phyloP scores from a whole-genome alignment of 345 rosid genomes.

The Gossypium ekmanianum region DNA sequence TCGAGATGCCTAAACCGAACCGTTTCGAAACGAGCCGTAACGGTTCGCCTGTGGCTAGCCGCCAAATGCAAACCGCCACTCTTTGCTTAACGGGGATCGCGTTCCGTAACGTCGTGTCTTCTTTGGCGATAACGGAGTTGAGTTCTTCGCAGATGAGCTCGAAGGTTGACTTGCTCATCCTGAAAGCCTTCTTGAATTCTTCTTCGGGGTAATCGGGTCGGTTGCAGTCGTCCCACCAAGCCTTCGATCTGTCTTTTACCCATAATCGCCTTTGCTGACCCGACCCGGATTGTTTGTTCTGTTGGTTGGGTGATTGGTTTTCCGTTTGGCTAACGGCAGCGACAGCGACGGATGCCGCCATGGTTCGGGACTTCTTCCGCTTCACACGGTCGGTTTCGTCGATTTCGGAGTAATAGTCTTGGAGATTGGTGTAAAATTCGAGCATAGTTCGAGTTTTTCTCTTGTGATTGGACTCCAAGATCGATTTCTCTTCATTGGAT shows the following conservation, averaged over 20 bases:
- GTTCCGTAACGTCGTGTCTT: conserved; percentile 13
- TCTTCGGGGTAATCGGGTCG: conserved; percentile 10
- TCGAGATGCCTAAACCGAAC: conserved; percentile 10
- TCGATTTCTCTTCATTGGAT: conserved; percentile 34
- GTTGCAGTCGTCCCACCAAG: conserved; percentile 15
- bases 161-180: conserved; percentile 14
- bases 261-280: conserved; percentile 8
- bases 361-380: conserved; percentile 54
- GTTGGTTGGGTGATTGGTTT: not conserved
- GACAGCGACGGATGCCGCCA: conserved; percentile 31
- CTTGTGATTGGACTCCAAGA: conserved; percentile 42
- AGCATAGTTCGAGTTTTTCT: conserved; percentile 34
- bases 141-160: conserved; percentile 10
- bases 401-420: conserved; percentile 34
- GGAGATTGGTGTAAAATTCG: conserved; percentile 34
- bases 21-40: conserved; percentile 9
- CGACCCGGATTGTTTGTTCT: not conserved
- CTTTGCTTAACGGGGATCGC: conserved; percentile 14
- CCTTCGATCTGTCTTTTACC: not conserved
- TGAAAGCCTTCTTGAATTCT: conserved; percentile 13
- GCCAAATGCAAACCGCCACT: conserved; percentile 13
- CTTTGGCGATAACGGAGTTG: conserved; percentile 8
- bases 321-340: conserved; percentile 11
- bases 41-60: conserved; percentile 13
- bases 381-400: conserved; percentile 38